Conservation (phyloP, 2,329 filamentous ascomycete species). For the Fusarium sp. region DNA sequence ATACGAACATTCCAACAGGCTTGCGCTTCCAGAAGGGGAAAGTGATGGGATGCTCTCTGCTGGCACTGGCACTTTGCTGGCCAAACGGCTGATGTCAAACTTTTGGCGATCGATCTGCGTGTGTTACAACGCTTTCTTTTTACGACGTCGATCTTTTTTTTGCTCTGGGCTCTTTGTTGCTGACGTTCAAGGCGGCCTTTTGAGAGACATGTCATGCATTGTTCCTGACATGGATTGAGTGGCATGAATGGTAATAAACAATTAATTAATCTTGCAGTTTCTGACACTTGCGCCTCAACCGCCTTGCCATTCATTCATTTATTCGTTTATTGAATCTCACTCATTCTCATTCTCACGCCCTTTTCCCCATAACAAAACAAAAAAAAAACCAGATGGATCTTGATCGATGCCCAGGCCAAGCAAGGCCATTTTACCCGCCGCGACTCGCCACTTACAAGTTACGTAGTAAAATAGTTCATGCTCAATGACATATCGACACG, state of each 20-base stretch:
- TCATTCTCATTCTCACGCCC: neutral
- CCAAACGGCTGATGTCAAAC: neutral
- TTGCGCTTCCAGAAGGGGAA: constrained; percentile 25
- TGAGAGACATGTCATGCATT: neutral
- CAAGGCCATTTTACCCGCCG: neutral
- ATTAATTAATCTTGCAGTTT: constrained; percentile 13
- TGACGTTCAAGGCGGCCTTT: neutral
- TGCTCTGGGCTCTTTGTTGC: neutral
- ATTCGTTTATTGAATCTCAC: neutral
- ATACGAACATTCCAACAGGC: constrained; percentile 26
- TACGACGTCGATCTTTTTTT: neutral
- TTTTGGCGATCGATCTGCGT: constrained; percentile 24
- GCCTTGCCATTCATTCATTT: neutral
- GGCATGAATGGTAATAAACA: neutral
- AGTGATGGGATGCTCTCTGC: constrained; percentile 18
- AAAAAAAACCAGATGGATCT: constrained; percentile 3
- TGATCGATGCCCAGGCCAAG: neutral
- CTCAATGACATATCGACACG: constrained; percentile 28
- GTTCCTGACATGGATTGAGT: constrained; percentile 10
- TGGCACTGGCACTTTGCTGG: neutral
- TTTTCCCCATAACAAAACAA: neutral
- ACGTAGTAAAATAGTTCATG: constrained; percentile 11
- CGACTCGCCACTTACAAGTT: constrained; percentile 25
- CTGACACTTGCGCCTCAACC: constrained; percentile 21
- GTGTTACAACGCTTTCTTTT: neutral